A percentile compares a stretch with the other conserved stretches of the same genome.
Conservation (phyloP, 1,284 basidiomycete genomes). For the Moniliella sp. region DNA sequence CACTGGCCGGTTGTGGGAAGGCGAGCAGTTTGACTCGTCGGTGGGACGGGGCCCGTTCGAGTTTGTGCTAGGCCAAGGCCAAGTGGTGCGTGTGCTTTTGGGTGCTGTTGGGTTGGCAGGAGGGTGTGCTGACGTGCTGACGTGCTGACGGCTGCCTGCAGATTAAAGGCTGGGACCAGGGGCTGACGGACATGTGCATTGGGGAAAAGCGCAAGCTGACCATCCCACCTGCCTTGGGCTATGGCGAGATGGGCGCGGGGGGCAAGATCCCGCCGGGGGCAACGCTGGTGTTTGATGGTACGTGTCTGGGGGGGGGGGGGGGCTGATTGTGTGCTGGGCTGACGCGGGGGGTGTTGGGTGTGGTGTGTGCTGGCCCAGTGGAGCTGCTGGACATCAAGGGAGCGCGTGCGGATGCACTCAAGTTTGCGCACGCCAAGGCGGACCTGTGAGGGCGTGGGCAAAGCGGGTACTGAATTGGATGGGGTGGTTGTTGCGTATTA, state of each 20-base stretch:
- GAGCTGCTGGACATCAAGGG: constrained; percentile 13
- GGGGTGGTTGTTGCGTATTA: too few species aligned
- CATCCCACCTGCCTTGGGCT: constrained; percentile 15
- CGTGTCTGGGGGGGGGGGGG: too few species aligned
- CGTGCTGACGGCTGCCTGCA: too few species aligned
- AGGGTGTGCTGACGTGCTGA: constrained; percentile 1
- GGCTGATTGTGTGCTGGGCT: too few species aligned
- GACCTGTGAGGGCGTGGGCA: too few species aligned
- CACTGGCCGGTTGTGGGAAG: constrained; percentile 42
- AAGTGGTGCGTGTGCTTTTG: background rate
- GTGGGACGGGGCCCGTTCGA: constrained; percentile 43
- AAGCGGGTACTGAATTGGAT: too few species aligned
- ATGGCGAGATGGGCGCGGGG: constrained; percentile 59
- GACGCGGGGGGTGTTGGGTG: background rate
- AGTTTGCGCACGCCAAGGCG: constrained; percentile 3
- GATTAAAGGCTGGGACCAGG: constrained; percentile 37
- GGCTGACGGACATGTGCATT: constrained; percentile 54
- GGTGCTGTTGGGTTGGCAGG: background rate
- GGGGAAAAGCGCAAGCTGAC: constrained; percentile 66
- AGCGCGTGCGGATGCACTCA: constrained; percentile 4
- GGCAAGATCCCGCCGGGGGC: constrained; percentile 58
- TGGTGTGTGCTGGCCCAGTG: constrained; percentile 2
- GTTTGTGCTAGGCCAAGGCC: constrained; percentile 2
- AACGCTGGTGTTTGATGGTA: constrained; percentile 60
- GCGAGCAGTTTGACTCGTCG: constrained; percentile 64